Base-by-base conservation (phyloP, 2,329 filamentous ascomycete species). In the Hypoxylon sp. region DNA sequence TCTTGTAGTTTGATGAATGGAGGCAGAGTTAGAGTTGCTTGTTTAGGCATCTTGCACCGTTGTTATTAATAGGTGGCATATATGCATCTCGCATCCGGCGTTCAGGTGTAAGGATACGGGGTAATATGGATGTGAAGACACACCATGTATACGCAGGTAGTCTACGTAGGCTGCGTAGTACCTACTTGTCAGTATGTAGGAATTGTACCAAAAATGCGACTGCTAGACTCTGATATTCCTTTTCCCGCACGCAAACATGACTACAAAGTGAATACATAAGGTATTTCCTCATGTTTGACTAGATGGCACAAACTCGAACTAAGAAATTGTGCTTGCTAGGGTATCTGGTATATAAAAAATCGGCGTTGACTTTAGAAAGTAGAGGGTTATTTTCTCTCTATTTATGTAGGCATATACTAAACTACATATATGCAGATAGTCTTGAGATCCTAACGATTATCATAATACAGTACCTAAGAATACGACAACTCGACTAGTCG, bases 31-130 rank as follows among this genome's bases (percentile, higher is more conserved):
- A 17, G 31, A 39, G 24, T 31, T 42, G 64, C 54, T 58, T 54
- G 65, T 63, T 54, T 62, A 55, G 37, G 60, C 56, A 55, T 52
- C 61, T 48, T 67, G 29, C 52, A 44, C 52, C 57, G 31, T 47
- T 53, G 53, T 46, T 29, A 61, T 62, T 50, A 50, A 48, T 50
- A 58, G 57, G 42, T 55, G 69, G 61, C 68, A 71, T 71, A 60
- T 55, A 68, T 68, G 70, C 60, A 66, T 66, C 54, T 68, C 53
- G 42, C 68, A 71, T 74, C 68, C 68, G 73, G 74, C 73, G 74
- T 76, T 76, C 53, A 70, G 72, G 73, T 68, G 65, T 66, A 68
- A 51, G 65, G 59, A 58, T 58, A 69, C 24, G 37, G 57, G 46
- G 17, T 52, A 52, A 27, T 59, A 32, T 57, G 24, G 24, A 27